These are phyloP conservation scores for Trichoderma sp. DNA, from an alignment of 2,329 filamentous ascomycete species.

Conservation along the genomic window DNA sequence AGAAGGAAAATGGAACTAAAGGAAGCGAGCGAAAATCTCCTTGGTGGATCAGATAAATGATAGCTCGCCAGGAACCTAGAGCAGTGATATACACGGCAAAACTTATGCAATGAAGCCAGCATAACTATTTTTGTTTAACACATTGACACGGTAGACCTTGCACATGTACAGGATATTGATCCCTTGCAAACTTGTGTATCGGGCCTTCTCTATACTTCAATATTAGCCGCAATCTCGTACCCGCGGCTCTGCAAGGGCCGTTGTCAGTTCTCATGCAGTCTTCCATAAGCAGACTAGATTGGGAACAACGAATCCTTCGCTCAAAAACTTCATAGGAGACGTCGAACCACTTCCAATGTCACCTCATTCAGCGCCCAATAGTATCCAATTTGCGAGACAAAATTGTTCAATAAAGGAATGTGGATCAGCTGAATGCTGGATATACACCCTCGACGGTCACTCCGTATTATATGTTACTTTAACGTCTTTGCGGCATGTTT, in stretches of 20 bases:
- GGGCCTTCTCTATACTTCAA: not conserved
- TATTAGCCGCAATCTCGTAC: not conserved
- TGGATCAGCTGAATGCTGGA: not conserved
- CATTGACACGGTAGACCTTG: not conserved
- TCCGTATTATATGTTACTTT: not conserved
- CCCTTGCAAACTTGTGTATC: not conserved
- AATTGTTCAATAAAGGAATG: not conserved
- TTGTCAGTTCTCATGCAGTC: not conserved
- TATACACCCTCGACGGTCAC: not conserved
- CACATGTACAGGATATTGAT: not conserved
- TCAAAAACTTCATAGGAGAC: not conserved
- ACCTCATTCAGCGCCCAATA: not conserved
- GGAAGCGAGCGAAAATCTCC: not conserved
- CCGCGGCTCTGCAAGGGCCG: not conserved
- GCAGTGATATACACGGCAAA: not conserved
- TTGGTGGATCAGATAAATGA: not conserved
- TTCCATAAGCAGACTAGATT: not conserved
- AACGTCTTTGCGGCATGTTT: not conserved
- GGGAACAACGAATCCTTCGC: not conserved
- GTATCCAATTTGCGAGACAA: not conserved
- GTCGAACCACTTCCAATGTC: not conserved
- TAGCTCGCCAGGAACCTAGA: not conserved
- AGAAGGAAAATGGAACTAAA: not conserved
- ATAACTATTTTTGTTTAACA: not conserved
- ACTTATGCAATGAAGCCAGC: not conserved